Conservation (phyloP, 768 basidiomycete genomes). For the Suillus bovinus region DNA sequence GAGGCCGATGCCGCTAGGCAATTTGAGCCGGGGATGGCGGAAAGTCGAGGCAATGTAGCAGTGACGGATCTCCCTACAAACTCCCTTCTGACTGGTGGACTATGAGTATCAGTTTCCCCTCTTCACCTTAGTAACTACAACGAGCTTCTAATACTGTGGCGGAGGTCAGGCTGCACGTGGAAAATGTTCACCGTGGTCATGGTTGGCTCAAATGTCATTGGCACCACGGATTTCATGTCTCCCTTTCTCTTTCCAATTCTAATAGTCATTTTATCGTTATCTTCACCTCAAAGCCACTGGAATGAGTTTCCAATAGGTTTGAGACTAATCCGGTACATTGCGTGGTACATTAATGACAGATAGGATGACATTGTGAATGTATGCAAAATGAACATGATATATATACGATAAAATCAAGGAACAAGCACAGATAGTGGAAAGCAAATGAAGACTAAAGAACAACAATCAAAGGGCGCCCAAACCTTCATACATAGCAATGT, state of each 20-base stretch:
- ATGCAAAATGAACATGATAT: conserved; percentile 15
- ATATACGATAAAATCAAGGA: conserved; percentile 15
- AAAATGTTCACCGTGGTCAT: not conserved
- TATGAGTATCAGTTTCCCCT: not conserved
- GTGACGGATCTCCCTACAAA: conserved; percentile 1
- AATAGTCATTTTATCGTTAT: conserved; percentile 5
- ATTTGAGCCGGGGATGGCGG: not conserved
- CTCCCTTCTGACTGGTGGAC: conserved; percentile 3
- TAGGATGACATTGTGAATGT: conserved; percentile 19
- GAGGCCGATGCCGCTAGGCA: not conserved
- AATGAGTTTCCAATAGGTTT: conserved; percentile 7
- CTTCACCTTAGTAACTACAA: conserved; percentile 1
- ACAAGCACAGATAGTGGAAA: conserved; percentile 18
- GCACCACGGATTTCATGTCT: not conserved
- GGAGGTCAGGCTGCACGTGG: not conserved
- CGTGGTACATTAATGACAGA: conserved; percentile 31
- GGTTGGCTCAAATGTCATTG: conserved; percentile 2
- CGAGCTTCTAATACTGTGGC: not conserved
- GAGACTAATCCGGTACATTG: conserved; percentile 23
- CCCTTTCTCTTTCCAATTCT: conserved; percentile 1
- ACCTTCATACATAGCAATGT: conserved; percentile 34
- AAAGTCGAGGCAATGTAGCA: conserved; percentile 3
- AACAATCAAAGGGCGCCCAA: conserved; percentile 24
- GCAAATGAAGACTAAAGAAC: conserved; percentile 1
- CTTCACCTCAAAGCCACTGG: conserved; percentile 1